Evolutionary conservation across 805 yeast species (phyloP), one percentile per base, ranked within the genome.

Genomic region (Candida chilensis): DNA sequence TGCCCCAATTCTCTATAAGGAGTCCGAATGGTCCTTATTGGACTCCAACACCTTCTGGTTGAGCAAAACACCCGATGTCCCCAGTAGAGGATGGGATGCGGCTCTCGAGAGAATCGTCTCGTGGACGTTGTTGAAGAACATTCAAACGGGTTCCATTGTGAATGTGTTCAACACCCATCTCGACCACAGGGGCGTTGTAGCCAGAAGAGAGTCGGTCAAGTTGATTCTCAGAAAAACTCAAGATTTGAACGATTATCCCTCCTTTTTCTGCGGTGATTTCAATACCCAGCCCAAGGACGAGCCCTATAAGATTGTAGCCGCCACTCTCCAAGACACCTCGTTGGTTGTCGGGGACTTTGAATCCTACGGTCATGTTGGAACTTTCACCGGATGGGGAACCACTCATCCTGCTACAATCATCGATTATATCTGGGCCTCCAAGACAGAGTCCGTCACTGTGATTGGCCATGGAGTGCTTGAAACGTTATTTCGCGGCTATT

Each of bases 1-100:
- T 32, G 37, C 55, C 4, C 57, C 57, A 5, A 41, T 53, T 25
- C 37, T 53, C 18, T 53, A 37, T 27, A 42, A 45, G 27, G 28
- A 36, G 4, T 29, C 24, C 3, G 49, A 47, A 17, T 53, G 55
- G 56, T 33, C 41, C 13, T 35, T 48, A 15, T 15, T 52, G 8
- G 33, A 36, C 5, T 42, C 47, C 4, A 33, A 35, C 4, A 48
- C 54, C 10, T 37, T 32, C 24, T 53, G 57, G 59, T 38, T 52
- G 18, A 44, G 57, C 30, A 36, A 40, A 7, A 45, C 45, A 4
- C 53, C 59, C 2, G 36, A 40, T n/a, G 26, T 14, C 6, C 57
- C 56, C 2, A 44, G 46, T 20, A 51, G 40, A 27, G 72, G 70
- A 5, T 67, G 74, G 68, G 74, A 67, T 39, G 73, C 73, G 0